These are phyloP conservation scores for Curvularia sp. DNA, from an alignment of 2,329 filamentous ascomycete species.

Conservation along the genomic window DNA sequence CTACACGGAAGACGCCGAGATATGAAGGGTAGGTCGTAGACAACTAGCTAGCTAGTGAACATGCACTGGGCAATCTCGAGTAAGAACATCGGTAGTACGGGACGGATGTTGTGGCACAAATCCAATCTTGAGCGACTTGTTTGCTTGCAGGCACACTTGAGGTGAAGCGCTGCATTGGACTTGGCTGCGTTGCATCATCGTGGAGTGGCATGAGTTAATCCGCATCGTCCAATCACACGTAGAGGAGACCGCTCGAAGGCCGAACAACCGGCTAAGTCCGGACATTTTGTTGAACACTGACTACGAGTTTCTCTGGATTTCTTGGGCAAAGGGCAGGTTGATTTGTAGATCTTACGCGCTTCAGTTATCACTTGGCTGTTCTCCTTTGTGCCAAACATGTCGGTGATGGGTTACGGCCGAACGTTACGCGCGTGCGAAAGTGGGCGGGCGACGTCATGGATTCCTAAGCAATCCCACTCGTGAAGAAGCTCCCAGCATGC, in stretches of 20 bases:
- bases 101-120: neutral
- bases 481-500: slow-evolving; percentile 6
- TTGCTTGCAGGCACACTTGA: neutral
- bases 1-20: neutral
- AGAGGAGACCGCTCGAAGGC: neutral
- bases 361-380: neutral
- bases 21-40: neutral
- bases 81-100: neutral
- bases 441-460: slow-evolving; percentile 20
- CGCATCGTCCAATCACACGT: neutral
- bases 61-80: neutral
- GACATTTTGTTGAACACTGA: neutral
- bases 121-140: neutral
- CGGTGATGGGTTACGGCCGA: neutral
- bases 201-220: neutral
- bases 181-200: neutral
- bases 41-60: neutral
- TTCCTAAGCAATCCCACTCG: slow-evolving; percentile 18
- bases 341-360: neutral
- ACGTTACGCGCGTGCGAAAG: slow-evolving; percentile 1
- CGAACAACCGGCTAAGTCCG: neutral
- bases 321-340: neutral
- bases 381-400: neutral
- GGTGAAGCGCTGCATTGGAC: neutral
- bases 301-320: neutral